Conservation (phyloP, 768 basidiomycete species). For the Leccinum uliginosum region DNA sequence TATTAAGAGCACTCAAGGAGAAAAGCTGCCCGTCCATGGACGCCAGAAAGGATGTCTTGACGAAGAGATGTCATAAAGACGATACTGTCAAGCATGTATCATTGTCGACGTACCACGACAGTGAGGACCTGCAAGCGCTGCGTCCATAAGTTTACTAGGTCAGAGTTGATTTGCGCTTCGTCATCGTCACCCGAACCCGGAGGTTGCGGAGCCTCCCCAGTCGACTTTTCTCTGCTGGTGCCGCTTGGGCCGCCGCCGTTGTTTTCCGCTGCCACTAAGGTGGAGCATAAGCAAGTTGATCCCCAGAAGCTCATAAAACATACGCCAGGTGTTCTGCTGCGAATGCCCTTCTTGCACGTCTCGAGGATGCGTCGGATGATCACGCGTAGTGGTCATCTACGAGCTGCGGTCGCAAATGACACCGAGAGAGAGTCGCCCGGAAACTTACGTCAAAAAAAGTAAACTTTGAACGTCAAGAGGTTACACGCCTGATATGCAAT, state of each 20-base stretch:
- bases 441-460: background rate
- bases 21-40: constrained; percentile 28
- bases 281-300: background rate
- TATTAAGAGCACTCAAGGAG: constrained; percentile 21
- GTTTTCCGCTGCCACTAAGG: constrained; percentile 1
- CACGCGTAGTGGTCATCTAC: constrained; percentile 1
- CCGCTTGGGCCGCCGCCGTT: constrained; percentile 8
- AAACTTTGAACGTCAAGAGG: background rate
- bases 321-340: constrained; percentile 13
- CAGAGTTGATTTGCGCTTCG: constrained; percentile 12
- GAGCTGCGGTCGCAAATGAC: background rate
- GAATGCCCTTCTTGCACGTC: constrained; percentile 1
- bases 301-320: background rate
- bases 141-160: constrained; percentile 23
- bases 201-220: background rate
- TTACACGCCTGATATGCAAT: background rate
- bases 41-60: constrained; percentile 28
- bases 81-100: background rate
- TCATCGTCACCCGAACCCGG: constrained; percentile 1
- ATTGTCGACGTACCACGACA: constrained; percentile 20
- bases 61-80: background rate
- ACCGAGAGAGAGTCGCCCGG: background rate
- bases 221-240: constrained; percentile 3
- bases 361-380: background rate
- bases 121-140: constrained; percentile 27